Evolutionary conservation across 2,329 filamentous ascomycete genomes (phyloP).

Genomic region (Talaromyces marneffei): DNA sequence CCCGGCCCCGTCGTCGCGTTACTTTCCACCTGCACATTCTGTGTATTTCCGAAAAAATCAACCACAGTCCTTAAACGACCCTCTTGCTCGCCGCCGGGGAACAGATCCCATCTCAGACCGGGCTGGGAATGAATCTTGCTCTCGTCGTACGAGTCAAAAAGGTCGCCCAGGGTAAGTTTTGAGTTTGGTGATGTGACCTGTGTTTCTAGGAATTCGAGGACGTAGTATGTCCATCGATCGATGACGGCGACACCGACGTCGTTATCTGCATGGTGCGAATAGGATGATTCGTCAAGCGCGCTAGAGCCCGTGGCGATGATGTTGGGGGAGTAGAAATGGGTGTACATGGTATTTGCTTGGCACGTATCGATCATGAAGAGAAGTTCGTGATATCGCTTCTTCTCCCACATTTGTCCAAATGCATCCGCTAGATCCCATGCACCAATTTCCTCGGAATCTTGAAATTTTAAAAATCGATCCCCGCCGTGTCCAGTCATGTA

Average conservation of each 20-base stretch:
- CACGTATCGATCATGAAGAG: constrained; percentile 99
- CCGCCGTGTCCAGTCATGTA: constrained; percentile 99
- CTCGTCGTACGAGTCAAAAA: constrained; percentile 95
- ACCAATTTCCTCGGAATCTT: constrained; percentile 95
- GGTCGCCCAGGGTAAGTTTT: constrained; percentile 83
- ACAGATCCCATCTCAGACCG: constrained; percentile 91
- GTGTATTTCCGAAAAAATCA: constrained; percentile 97
- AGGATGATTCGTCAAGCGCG: constrained; percentile 91
- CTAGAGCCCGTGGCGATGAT: constrained; percentile 97
- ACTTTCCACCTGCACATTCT: constrained; percentile 85
- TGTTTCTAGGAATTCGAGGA: constrained; percentile 90
- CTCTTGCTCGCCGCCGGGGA: constrained; percentile 71
- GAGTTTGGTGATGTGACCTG: constrained; percentile 79
- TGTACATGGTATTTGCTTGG: constrained; percentile 99
- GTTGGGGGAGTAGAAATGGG: constrained; percentile 94
- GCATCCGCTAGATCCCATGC: constrained; percentile 94
- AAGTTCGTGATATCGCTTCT: constrained; percentile 97
- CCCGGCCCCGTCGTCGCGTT: constrained; percentile 49
- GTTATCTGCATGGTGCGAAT: constrained; percentile 96
- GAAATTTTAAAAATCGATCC: constrained; percentile 97
- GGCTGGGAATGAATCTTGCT: constrained; percentile 91
- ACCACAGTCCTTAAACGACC: constrained; percentile 78
- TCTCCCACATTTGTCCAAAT: constrained; percentile 99
- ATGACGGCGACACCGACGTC: constrained; percentile 98
- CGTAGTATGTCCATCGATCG: constrained; percentile 97